Evolutionary conservation across 106 monocot species (phyloP).

Genomic region (Triglochin maritima): DNA sequence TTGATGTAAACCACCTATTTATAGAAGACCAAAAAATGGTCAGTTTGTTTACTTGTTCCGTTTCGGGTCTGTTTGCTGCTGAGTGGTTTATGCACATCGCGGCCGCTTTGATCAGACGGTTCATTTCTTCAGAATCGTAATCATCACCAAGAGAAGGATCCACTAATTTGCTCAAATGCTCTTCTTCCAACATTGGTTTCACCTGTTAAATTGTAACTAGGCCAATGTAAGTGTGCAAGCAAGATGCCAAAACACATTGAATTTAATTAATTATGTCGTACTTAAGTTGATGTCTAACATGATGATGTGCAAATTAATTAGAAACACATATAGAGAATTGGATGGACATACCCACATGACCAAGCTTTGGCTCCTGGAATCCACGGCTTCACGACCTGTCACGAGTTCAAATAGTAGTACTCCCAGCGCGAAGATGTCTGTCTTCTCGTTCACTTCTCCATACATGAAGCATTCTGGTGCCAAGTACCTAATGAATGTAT

Average conservation of each 20-base stretch:
- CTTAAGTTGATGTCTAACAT: no score
- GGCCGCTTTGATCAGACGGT: constrained; percentile 35
- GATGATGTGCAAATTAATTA: no score
- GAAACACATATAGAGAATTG: no score
- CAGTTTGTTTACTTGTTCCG: constrained; percentile 36
- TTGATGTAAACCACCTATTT: no score
- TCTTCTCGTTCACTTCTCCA: constrained; percentile 83
- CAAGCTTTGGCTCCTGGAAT: constrained; percentile 61
- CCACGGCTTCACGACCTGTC: constrained; percentile 64
- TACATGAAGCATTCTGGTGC: constrained; percentile 96
- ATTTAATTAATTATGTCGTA: no score
- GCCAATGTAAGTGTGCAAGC: no score
- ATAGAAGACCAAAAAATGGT: neutral
- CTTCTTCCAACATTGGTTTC: neutral
- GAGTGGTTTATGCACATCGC: constrained; percentile 74
- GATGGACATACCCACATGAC: constrained; percentile 68
- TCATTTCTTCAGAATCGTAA: constrained; percentile 16
- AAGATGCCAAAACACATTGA: constrained; percentile 1
- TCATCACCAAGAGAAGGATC: constrained; percentile 5
- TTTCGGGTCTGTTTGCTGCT: constrained; percentile 46
- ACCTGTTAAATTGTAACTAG: constrained; percentile 20
- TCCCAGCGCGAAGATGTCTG: constrained; percentile 85
- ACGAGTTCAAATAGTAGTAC: constrained; percentile 87
- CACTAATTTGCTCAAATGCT: neutral
- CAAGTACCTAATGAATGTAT: constrained; percentile 36